Base-by-base conservation (phyloP, 805 yeast genomes). In the Candida fluviatilis region DNA sequence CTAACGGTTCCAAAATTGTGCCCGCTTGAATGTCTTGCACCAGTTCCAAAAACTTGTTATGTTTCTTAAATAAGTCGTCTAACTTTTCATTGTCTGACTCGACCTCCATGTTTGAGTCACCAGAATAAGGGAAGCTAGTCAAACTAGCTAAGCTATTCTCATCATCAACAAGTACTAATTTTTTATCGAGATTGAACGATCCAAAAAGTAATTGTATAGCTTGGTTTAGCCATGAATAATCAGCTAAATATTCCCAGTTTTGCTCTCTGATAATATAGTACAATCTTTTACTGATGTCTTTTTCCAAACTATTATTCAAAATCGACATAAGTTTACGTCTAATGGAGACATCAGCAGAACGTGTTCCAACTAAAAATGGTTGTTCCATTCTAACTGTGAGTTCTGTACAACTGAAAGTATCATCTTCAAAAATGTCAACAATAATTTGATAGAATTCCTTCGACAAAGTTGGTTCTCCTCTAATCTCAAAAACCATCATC, bases 161-260 rank as follows among this genome's bases (percentile, higher is more conserved):
- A 12, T 64, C 69, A 0, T 61, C 60, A 2, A 62, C 58, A 33
- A 86, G 57, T 17, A 57, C 60, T 14, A 88, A 49, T 2, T 52
- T 57, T 39, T 73, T 66, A 1, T 73, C 71, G 28, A 58, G 59
- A 40, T 82, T 82, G 47, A 86, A 80, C 0, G 95, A 73, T 0
- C 93, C 95, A 52, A 83, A 87, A 5, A 93, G 62, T 19, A 95
- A 62, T 54, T 90, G 96, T 14, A 87, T 68, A 0, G 96, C 98
- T 58, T 91, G 98, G 56, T 88, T 88, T 44, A 91, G 63, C 99
- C 99, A 93, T 30, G 89, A 85, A 51, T 84, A 85, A 48, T 93
- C 99, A 0, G 95, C 90, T 27, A 93, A 66, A 47, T 77, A 84
- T 55, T 93, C 99, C 99, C 99, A 93, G 52, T 88, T 91, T 57